Evolutionary conservation across 2,329 filamentous ascomycete species (phyloP).

Genomic region (Venturia carpophila): DNA sequence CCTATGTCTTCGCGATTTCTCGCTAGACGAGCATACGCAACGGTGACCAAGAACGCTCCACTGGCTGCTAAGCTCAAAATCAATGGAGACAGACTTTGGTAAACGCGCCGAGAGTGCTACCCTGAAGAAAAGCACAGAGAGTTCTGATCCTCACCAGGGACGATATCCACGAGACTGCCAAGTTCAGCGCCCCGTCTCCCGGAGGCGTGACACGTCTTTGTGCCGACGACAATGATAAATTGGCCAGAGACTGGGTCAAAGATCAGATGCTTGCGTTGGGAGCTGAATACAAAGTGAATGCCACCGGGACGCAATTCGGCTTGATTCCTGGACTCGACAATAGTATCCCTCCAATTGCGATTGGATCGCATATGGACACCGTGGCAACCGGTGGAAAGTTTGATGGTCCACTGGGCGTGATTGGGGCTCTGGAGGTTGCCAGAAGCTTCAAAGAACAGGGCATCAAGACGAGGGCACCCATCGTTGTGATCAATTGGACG

Average conservation of each 20-base stretch:
- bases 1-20: neutral
- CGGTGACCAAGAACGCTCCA: neutral
- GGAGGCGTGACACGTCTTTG: conserved; percentile 17
- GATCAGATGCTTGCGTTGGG: conserved; percentile 23
- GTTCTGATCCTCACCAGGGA: conserved; percentile 22
- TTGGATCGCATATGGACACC: conserved; percentile 24
- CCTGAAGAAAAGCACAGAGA: neutral
- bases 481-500: conserved; percentile 27
- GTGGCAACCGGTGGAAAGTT: conserved; percentile 24
- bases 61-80: neutral
- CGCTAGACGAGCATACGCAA: neutral
- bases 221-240: conserved; percentile 23
- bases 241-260: conserved; percentile 26
- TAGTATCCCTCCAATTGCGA: conserved; percentile 25
- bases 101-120: neutral
- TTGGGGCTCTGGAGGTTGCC: conserved; percentile 23
- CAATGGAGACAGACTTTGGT: neutral
- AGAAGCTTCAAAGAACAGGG: conserved; percentile 24
- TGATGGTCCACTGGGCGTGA: conserved; percentile 23
- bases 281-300: conserved; percentile 24
- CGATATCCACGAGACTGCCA: conserved; percentile 23
- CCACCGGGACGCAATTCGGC: conserved; percentile 25
- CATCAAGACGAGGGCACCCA: conserved; percentile 24
- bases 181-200: conserved; percentile 26
- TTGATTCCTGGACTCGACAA: conserved; percentile 22